Evolutionary conservation across 352 stramenopile species (phyloP), one percentile per base, ranked within the genome.

Genomic region (Phytophthora syringae): DNA sequence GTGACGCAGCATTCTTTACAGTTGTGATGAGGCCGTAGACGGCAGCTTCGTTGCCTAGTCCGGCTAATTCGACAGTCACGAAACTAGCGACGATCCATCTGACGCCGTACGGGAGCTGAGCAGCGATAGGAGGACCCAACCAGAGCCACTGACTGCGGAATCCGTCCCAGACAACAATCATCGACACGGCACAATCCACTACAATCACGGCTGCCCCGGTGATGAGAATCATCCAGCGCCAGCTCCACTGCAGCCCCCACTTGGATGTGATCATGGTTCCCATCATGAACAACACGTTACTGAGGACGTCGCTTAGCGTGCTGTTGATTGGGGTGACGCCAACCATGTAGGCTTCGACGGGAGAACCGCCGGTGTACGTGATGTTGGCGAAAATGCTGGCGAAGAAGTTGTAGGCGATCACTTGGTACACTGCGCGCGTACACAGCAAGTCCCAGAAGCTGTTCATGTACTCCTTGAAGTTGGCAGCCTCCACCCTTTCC

Each of bases 61-160:
- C 64, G 2, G 66, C 53, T 9, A 84, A 52, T 47, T 84, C 76
- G 7, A 81, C 72, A 5, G 70, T 69, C 20, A 74, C 70, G 27
- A 80, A 84, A 50, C 64, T 74, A 9, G 66, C 76, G 34, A 84
- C 74, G 36, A 78, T 70, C 57, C 69, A 84, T 18, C 63, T 42
- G 3, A 81, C 60, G n/a, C 72, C 76, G 39, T 61, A 66, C n/a
- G 76, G 76, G 16, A 84, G 24, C 27, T 75, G 57, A 12, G 77
- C 65, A n/a, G 70, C 57, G 15, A 82, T 62, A 7, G 64, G 66
- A 1, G 66, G 49, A 16, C 72, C 76, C 22, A 79, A 24, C 65
- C 69, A 81, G 55, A 84, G 72, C 66, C 66, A 74, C 30, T 70
- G 66, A 7, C 66, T 74, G 11, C 66, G 66, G 60, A 74, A 74